These are phyloP conservation scores for Talaromyces borbonicus DNA, from an alignment of 495 filamentous ascomycete species.

Conservation along the genomic window DNA sequence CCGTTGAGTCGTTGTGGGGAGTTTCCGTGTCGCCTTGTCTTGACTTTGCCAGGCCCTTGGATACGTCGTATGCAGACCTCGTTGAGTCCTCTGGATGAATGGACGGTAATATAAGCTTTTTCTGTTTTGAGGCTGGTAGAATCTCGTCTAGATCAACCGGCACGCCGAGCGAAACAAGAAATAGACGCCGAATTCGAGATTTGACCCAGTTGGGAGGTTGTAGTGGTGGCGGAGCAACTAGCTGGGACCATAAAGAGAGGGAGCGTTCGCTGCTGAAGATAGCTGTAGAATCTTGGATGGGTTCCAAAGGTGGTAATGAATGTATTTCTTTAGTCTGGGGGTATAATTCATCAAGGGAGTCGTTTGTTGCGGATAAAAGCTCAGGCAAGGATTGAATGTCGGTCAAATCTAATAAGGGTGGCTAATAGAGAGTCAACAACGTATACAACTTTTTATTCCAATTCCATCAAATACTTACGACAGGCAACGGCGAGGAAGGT, in stretches of 20 bases:
- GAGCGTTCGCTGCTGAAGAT: conserved; percentile 53
- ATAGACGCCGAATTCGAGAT: conserved; percentile 88
- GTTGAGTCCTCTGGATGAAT: conserved; percentile 45
- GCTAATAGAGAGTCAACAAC: conserved; percentile 16
- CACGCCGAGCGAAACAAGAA: conserved; percentile 91
- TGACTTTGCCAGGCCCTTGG: conserved; percentile 36
- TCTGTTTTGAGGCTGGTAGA: conserved; percentile 90
- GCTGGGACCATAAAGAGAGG: conserved; percentile 89
- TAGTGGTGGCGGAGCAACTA: conserved; percentile 86
- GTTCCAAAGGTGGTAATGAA: conserved; percentile 33
- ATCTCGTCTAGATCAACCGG: conserved; percentile 97
- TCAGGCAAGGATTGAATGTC: conserved; percentile 45
- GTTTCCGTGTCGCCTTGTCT: conserved; percentile 37
- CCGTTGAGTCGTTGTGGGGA: conserved; percentile 45
- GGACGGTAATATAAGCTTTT: conserved; percentile 89
- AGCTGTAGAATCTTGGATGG: conserved; percentile 34
- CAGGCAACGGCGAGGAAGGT: conserved; percentile 30
- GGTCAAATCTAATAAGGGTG: conserved; percentile 69
- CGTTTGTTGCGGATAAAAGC: conserved; percentile 31
- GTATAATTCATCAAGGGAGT: conserved; percentile 46
- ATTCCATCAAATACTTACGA: conserved; percentile 34
- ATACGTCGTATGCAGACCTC: conserved; percentile 21
- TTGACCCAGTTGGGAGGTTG: conserved; percentile 98
- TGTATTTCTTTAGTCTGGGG: conserved; percentile 35
- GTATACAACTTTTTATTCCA: background rate